Evolutionary conservation across 345 rosid species (phyloP), one percentile per base, ranked within the genome.

Genomic region (Camelina sativa): DNA sequence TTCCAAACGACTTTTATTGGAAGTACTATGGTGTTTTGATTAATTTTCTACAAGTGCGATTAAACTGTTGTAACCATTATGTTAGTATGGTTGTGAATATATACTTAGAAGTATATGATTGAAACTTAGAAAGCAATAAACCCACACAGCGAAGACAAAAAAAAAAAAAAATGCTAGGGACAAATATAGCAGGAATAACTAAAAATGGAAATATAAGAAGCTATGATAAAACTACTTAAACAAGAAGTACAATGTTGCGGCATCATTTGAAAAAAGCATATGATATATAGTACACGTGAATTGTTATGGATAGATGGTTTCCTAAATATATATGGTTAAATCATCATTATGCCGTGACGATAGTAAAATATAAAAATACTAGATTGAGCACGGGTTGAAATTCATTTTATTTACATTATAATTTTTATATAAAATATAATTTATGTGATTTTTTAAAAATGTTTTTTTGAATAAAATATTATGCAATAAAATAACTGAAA

Each of bases 11-110:
- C 35, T 61, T 65, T 16, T 35, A 32, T 48, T 48, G 15, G 43
- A n/a, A n/a, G n/a, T n/a, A n/a, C n/a, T n/a, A 5, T 61, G 11
- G 68, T 23, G 67, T 22, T 59, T 59, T 71, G 30, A 61, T 19
- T 17, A 3, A 8, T 13, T 61, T 38, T 51, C 19, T 11, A 16
- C 10, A 62, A 7, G 13, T 62, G 52, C 8, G 25, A 60, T 35
- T 16, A 34, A 25, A 56, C 8, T 32, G 37, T 23, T 38, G 17
- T 16, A 41, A 25, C 40, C 38, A 23, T 22, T 61, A 1, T 62
- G 37, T 22, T 40, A 15, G 52, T 25, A 38, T 38, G 30, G 38
- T 37, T 10, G 19, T 37, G 16, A 32, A 30, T 32, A 8, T 11
- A 35, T n/a, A 35, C 10, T 35, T 35, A 28, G 5, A 28, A 35